Percentiles rank a stretch among this genome's conserved stretches.
Evolutionary conservation across 768 basidiomycete species (phyloP).

Genomic region (Clitopilus passeckerianus): DNA sequence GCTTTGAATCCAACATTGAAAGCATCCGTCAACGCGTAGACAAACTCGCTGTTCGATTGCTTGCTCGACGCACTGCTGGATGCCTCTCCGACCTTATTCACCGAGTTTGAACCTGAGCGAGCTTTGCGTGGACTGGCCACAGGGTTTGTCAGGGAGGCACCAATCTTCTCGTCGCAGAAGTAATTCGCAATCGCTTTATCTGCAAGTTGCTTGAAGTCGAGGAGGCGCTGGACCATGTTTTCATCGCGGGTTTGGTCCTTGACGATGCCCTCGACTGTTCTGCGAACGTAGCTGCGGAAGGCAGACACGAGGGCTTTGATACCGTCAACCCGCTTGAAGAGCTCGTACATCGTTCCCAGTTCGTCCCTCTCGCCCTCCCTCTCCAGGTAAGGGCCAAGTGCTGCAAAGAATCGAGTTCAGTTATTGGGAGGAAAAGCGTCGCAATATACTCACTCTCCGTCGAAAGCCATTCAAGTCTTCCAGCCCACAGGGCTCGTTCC

Average conservation of each 20-base stretch:
- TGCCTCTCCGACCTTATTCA: background rate
- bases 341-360: conserved; percentile 50
- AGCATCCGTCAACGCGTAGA: conserved; percentile 65
- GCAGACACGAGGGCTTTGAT: conserved; percentile 49
- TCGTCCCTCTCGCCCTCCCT: conserved; percentile 23
- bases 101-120: conserved; percentile 9
- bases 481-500: conserved; percentile 45
- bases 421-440: background rate
- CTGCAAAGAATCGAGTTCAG: conserved; percentile 23
- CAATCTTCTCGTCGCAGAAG: conserved; percentile 41
- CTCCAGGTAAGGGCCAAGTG: conserved; percentile 48
- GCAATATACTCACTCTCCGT: conserved; percentile 19
- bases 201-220: conserved; percentile 59
- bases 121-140: background rate
- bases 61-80: conserved; percentile 28
- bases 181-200: conserved; percentile 43
- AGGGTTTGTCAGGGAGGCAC: background rate
- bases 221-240: conserved; percentile 70
- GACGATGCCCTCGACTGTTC: conserved; percentile 58
- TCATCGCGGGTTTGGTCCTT: conserved; percentile 60
- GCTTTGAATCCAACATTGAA: conserved; percentile 73
- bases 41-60: conserved; percentile 48
- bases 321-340: conserved; percentile 56
- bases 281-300: conserved; percentile 61
- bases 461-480: conserved; percentile 33